Base-by-base conservation (phyloP, 106 monocot genomes). In the Apostasia ramifera region DNA sequence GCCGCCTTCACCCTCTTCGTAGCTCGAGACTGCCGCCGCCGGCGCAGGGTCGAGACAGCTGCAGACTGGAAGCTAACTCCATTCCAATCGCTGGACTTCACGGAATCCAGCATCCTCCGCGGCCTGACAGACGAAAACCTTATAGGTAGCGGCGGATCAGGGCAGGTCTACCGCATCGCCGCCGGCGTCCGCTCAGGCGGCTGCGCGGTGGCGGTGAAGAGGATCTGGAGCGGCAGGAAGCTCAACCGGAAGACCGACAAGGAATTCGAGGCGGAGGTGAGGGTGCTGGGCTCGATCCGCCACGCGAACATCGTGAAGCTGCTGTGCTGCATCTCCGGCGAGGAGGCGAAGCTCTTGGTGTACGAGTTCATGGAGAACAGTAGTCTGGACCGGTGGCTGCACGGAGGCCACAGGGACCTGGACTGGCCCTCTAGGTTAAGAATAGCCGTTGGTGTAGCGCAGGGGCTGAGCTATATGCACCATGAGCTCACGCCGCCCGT, bases 391-490 rank as follows among this genome's bases (percentile, higher is more conserved):
- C n/a, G 62, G 26, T 91, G 88, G 91, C 69, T 94, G 8, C 94
- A 91, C 53, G 79, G 66, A 46, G 54, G 57, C 9, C 44, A 58
- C 56, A 14, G 7, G 12, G 12, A 59, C 4, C 52, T 95, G 65
- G 85, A 97, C 69, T 97, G 95, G 95, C 72, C 92, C 2, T 75
- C 69, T 3, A 89, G 92, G 81, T n/a, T 92, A 50, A 41, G 66
- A 50, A 85, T 98, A 6, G 97, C 92, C 12, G 67, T 90, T n/a
- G 92, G 84, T 44, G 83, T 78, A 0, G 89, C 89, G 37, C 49
- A 58, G 37, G 97, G 86, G 69, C 59, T 98, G 73, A 73, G 70
- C 49, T 98, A 98, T 74, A 79, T 98, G 92, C 97, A 98, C 73
- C 89, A 92, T 12, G 85, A 87, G 38, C 85, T 80, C 74, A 66